Evolutionary conservation across 257 asterid species (phyloP), one percentile per base, ranked within the genome.

Genomic region (Gynochthodes officinalis): DNA sequence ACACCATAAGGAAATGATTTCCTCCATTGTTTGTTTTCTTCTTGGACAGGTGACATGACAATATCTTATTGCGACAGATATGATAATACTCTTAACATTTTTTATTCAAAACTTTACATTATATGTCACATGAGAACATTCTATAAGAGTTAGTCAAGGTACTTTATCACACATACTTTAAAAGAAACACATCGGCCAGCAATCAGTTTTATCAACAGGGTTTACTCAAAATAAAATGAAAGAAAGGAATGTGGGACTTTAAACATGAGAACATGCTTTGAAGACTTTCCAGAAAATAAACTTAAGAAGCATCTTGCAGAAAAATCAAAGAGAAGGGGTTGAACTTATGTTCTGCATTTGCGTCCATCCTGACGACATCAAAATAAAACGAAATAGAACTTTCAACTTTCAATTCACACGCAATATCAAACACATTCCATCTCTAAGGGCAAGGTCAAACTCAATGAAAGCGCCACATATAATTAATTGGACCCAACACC

Each of bases 231-330:
- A 46, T 46, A 19, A 46, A 46, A 42, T 42, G 54, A n/a, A 52
- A 21, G 27, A n/a, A 4, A 7, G 42, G 1, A 49, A 49, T 52
- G 58, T 18, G 32, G 33, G 23, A 54, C 0, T 54, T 1, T 11
- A 19, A n/a, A n/a, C n/a, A n/a, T n/a, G n/a, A n/a, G 30, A 6
- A 14, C 61, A 54, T 54, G 6, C 23, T 54, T 8, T n/a, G 61
- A 61, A 46, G n/a, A 43, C 32, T 42, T 49, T 72, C 76, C 49
- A 62, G 70, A 72, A 32, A 16, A 15, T 7, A 72, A 32, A 16
- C 8, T 7, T 7, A 8, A 25, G 6, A 14, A 23, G 61, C 40
- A 49, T 30, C 30, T 25, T 15, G 40, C 25, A 6, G 19, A 18
- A 30, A 67, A 25, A 4, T 16, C 60, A 16, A 27, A 14, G 10